Base-by-base conservation (phyloP, 331 rosid species). In the Spiraea crenata region DNA sequence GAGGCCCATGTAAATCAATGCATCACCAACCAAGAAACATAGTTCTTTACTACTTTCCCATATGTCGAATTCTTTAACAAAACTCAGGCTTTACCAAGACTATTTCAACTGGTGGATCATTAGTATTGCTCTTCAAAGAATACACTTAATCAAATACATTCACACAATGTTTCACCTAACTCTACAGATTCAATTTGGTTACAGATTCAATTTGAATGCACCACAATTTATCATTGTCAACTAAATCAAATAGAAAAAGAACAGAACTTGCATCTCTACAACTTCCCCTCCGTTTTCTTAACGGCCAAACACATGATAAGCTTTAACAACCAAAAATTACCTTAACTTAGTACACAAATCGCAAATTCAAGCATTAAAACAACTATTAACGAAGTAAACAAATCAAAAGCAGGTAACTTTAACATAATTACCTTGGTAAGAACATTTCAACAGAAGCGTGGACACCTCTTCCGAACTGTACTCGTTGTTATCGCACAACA, bases 401-500 rank as follows among this genome's bases (percentile, higher is more conserved):
- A 45, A 44, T 15, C 15, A 69, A 48, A 35, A 25, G 31, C 31
- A 25, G 31, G 31, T 25, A 25, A 25, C 31, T 25, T 25, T 34
- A 47, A n/a, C 34, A 44, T 17, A 59, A 19, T 9, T 76, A 86
- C 95, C 95, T 65, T 90, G 95, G 81, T 92, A 90, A 67, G 98
- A 92, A 50, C 98, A 92, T 71, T 84, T 79, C 81, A 83, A 45
- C 41, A 92, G 96, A 71, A 92, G 98, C 40, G 85, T 88, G 49
- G 54, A 79, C 74, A 86, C 89, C 82, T 92, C 93, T 60, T 83
- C 82, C 2, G 91, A 88, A 68, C 91, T 92, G 51, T 78, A 82
- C 60, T 86, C 64, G 77, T 88, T 95, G 73, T 82, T 90, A 77
- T 92, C 96, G 48, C 98, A 92, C 45, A 92, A 77, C 88, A 92